Evolutionary conservation across 177 flowering plant species (phyloP).

Genomic region (Vitis hybrid): DNA sequence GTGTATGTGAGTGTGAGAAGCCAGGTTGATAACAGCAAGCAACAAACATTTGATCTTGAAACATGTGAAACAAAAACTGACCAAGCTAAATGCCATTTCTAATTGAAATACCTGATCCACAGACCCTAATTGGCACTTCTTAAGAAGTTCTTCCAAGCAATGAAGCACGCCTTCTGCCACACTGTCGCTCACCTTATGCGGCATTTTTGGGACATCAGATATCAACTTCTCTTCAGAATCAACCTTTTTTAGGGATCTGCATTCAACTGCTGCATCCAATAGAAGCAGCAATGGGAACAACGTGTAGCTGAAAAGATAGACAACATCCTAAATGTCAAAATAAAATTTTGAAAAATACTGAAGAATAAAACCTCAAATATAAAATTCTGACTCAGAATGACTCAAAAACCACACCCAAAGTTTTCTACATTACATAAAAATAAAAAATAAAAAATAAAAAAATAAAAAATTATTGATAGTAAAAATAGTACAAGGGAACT

Average conservation of each 20-base stretch:
- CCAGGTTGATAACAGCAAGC: not conserved
- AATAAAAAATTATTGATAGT: not conserved
- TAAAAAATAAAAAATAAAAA: too few species aligned
- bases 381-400: not conserved
- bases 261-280: slow-evolving; percentile 71
- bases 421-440: too few species aligned
- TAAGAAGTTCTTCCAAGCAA: slow-evolving; percentile 78
- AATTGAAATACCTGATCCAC: slow-evolving; percentile 62
- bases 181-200: slow-evolving; percentile 50
- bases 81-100: not conserved
- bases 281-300: slow-evolving; percentile 86
- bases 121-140: slow-evolving; percentile 66
- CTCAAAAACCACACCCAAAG: not conserved
- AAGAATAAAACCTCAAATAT: too few species aligned
- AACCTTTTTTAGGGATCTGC: slow-evolving; percentile 42
- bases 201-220: slow-evolving; percentile 5
- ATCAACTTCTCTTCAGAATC: slow-evolving; percentile 22
- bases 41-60: not conserved
- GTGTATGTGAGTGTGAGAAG: too few species aligned
- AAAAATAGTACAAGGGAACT: not conserved
- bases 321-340: not conserved
- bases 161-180: slow-evolving; percentile 69
- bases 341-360: not conserved
- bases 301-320: slow-evolving; percentile 49
- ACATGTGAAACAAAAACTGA: not conserved